These are phyloP conservation scores for Claviceps fusiformis DNA, from an alignment of 2,329 filamentous ascomycete genomes.

Conservation along the genomic window DNA sequence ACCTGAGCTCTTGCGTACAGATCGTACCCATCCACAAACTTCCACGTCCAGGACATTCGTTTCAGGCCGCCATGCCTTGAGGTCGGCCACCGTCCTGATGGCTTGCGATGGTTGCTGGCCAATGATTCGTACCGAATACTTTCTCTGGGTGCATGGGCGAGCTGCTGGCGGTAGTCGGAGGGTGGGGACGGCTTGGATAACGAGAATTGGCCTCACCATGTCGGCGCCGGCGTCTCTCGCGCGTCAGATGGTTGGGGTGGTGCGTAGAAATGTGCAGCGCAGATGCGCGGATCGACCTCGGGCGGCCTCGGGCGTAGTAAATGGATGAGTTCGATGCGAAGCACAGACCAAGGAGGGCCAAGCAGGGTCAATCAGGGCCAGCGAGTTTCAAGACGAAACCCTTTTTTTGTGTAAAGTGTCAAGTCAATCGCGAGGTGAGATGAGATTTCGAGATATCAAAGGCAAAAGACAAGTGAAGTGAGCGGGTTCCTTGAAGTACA, in stretches of 20 bases:
- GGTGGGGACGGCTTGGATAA: neutral
- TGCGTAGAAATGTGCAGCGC: neutral
- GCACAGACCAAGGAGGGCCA: neutral
- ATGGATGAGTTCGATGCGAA: neutral
- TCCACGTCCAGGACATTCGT: slow-evolving; percentile 35
- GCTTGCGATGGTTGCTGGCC: slow-evolving; percentile 14
- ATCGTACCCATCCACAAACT: slow-evolving; percentile 69
- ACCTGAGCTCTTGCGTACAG: slow-evolving; percentile 74
- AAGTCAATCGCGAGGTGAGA: neutral
- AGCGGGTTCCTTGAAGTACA: neutral
- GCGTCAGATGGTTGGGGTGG: neutral
- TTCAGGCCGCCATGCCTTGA: slow-evolving; percentile 39
- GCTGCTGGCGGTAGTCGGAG: neutral
- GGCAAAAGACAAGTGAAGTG: neutral
- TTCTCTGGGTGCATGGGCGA: slow-evolving; percentile 8
- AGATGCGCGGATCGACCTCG: neutral
- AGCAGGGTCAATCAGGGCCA: too few species aligned
- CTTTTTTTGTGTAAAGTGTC: neutral
- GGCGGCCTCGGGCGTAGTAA: neutral
- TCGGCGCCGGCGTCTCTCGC: neutral
- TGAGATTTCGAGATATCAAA: neutral
- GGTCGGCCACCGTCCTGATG: slow-evolving; percentile 36
- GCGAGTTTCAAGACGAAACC: neutral
- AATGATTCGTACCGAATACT: slow-evolving; percentile 21
- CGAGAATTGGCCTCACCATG: slow-evolving; percentile 1